These are phyloP conservation scores for Houttuynia cordata DNA, from an alignment of 164 flowering plant genomes.

Conservation along the genomic window DNA sequence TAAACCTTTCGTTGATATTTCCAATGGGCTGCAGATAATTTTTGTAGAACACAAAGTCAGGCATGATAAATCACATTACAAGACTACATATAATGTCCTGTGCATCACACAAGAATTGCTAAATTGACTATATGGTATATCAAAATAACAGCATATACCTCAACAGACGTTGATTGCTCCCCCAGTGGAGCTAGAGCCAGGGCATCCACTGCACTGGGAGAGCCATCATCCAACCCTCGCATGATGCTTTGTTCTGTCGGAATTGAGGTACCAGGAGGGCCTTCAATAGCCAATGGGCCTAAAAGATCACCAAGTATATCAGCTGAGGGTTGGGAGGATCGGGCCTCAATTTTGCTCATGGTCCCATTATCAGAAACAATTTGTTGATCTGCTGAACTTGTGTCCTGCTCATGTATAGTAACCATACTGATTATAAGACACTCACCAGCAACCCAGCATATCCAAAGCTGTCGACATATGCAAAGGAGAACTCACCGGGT, in stretches of 20 bases:
- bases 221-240: slow-evolving; percentile 32
- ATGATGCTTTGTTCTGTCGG: slow-evolving; percentile 27
- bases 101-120: neutral
- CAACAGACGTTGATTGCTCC: slow-evolving; percentile 55
- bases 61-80: neutral
- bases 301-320: slow-evolving; percentile 93
- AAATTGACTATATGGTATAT: neutral
- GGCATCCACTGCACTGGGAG: slow-evolving; percentile 41
- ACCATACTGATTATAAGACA: neutral
- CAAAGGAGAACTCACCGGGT: slow-evolving; percentile 30
- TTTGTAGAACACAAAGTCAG: neutral
- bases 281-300: slow-evolving; percentile 89
- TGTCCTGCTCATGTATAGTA: slow-evolving; percentile 32
- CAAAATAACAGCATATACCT: slow-evolving; percentile 40
- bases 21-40: slow-evolving; percentile 73
- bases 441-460: neutral
- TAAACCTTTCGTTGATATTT: slow-evolving; percentile 76
- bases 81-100: neutral
- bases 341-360: slow-evolving; percentile 47
- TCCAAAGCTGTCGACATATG: neutral
- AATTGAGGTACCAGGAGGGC: slow-evolving; percentile 42
- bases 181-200: slow-evolving; percentile 75
- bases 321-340: slow-evolving; percentile 43
- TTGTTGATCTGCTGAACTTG: slow-evolving; percentile 26
- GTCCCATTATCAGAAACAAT: slow-evolving; percentile 53